phyloP scores from a whole-genome alignment of 139 green algal genomes.

The Diplosphaera chodatii region DNA sequence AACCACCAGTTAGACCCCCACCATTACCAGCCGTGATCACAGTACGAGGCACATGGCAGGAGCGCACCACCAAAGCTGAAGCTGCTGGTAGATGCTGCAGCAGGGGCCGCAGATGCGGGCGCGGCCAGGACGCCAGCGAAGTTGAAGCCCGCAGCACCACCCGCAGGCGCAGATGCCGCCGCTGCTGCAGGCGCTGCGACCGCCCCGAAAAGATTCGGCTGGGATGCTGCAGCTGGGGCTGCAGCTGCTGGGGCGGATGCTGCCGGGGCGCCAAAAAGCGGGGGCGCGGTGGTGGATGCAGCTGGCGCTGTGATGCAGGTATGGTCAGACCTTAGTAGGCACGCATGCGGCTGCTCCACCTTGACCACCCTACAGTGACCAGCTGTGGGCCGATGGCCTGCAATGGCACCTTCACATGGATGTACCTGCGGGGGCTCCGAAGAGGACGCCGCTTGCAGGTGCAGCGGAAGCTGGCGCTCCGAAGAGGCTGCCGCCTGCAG shows the following conservation, averaged over 20 bases:
- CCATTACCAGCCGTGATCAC: too few relatives aligned
- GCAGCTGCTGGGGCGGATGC: background rate
- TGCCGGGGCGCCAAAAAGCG: background rate
- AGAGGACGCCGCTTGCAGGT: background rate
- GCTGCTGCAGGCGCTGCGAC: background rate
- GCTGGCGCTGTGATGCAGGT: too few relatives aligned
- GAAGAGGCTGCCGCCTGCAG: too few relatives aligned
- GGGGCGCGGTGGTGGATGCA: background rate
- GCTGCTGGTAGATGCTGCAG: background rate
- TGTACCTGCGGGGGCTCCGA: background rate
- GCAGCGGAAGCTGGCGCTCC: constrained; percentile 1
- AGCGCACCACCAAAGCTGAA: constrained; percentile 1
- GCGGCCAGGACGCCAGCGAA: background rate
- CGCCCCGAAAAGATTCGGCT: background rate
- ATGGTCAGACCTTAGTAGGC: too few relatives aligned
- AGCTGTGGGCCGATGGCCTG: too few relatives aligned
- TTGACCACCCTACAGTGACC: too few relatives aligned
- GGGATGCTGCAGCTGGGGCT: background rate
- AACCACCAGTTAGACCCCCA: background rate
- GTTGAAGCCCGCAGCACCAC: background rate
- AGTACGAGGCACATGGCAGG: background rate
- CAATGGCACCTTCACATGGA: too few relatives aligned
- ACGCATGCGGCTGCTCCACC: too few relatives aligned
- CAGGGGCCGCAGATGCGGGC: background rate
- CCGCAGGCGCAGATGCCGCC: background rate